These are phyloP conservation scores for Crithidia expoeki DNA, from an alignment of 208 protist genomes.

Conservation along the genomic window DNA sequence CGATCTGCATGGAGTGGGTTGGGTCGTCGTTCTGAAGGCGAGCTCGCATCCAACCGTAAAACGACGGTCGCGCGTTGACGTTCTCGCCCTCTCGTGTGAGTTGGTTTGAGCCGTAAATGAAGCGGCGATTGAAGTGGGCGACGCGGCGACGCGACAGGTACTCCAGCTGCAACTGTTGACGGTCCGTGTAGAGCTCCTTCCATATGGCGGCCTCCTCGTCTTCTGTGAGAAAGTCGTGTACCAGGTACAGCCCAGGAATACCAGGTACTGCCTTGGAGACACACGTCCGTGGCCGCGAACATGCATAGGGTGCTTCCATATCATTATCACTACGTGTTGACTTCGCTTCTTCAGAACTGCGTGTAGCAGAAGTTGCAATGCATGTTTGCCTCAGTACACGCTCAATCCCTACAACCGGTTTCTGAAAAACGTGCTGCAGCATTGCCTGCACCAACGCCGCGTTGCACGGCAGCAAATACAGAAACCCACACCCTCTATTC, in stretches of 20 bases:
- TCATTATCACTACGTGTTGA: neutral
- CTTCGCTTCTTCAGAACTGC: neutral
- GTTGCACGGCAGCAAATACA: slow-evolving; percentile 37
- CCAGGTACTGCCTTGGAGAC: slow-evolving; percentile 22
- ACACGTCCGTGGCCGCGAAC: slow-evolving; percentile 6
- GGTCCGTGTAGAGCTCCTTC: slow-evolving; percentile 38
- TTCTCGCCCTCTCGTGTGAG: slow-evolving; percentile 54
- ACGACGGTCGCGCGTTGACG: slow-evolving; percentile 58
- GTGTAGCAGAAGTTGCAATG: neutral
- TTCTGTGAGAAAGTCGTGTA: slow-evolving; percentile 61
- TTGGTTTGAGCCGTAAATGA: slow-evolving; percentile 73
- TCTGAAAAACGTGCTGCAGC: slow-evolving; percentile 28
- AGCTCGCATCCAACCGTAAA: slow-evolving; percentile 66
- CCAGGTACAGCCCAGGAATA: slow-evolving; percentile 62
- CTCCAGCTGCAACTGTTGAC: slow-evolving; percentile 40
- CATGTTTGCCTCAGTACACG: slow-evolving; percentile 6
- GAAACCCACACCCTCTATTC: slow-evolving; percentile 32
- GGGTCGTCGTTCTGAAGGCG: slow-evolving; percentile 59
- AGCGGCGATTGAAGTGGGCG: slow-evolving; percentile 81
- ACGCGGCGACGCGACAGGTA: slow-evolving; percentile 66
- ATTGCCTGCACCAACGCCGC: slow-evolving; percentile 7
- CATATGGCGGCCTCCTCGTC: slow-evolving; percentile 64
- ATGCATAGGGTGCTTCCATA: neutral
- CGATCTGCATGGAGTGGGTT: slow-evolving; percentile 22
- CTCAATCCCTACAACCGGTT: slow-evolving; percentile 28